Conservation (phyloP, 345 rosid species). For the Firmiana major region DNA sequence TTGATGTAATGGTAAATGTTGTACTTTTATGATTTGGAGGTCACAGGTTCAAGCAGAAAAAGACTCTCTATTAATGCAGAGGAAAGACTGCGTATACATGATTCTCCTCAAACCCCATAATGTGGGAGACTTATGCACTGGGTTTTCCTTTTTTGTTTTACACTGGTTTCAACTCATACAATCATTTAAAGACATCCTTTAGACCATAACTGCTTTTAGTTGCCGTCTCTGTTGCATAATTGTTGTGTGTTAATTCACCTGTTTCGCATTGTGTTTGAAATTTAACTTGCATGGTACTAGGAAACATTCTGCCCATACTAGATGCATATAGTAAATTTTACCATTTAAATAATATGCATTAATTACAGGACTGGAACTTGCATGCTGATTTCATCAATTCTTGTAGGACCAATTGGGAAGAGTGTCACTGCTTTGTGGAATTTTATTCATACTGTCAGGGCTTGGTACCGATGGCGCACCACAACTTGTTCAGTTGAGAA, state of each 20-base stretch:
- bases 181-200: conserved; percentile 1
- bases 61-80: too few relatives aligned
- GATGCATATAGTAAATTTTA: not conserved
- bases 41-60: too few relatives aligned
- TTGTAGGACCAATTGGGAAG: conserved; percentile 90
- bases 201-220: not conserved
- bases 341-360: not conserved
- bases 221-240: not conserved
- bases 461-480: conserved; percentile 88
- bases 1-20: too few relatives aligned
- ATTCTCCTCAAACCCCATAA: too few relatives aligned
- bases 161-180: not conserved
- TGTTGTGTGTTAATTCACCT: not conserved
- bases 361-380: not conserved
- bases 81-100: too few relatives aligned
- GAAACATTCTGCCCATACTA: not conserved
- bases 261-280: not conserved
- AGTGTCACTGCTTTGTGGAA: conserved; percentile 79
- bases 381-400: conserved; percentile 6
- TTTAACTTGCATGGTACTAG: not conserved
- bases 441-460: conserved; percentile 75
- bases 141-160: too few relatives aligned
- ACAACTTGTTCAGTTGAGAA: conserved; percentile 72
- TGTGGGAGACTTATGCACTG: too few relatives aligned
- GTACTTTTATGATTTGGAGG: too few relatives aligned